Conservation (phyloP, 345 rosid species). For the Toxicodendron radicans region DNA sequence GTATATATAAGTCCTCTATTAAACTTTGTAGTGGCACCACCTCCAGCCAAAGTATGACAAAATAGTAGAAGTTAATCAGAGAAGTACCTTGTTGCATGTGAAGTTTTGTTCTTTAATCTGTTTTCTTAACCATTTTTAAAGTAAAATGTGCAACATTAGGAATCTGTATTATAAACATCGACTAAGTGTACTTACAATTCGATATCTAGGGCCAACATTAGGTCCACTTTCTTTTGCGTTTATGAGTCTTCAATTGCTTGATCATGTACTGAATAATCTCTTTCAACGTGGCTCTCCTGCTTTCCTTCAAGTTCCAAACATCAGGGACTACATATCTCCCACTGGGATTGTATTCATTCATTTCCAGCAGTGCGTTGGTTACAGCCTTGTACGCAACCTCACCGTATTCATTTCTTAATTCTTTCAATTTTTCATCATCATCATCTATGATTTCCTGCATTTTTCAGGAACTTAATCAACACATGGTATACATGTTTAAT, state of each 20-base stretch:
- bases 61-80: background rate
- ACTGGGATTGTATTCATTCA: constrained; percentile 34
- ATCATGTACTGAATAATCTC: constrained; percentile 25
- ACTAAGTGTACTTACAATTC: background rate
- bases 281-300: constrained; percentile 29
- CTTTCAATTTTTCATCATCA: constrained; percentile 22
- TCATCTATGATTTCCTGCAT: constrained; percentile 28
- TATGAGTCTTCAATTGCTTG: constrained; percentile 26
- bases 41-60: background rate
- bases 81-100: background rate
- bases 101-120: too few relatives aligned
- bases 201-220: background rate
- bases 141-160: background rate
- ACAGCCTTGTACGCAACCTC: constrained; percentile 28
- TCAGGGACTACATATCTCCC: constrained; percentile 27
- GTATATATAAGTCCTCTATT: background rate
- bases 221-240: constrained; percentile 15
- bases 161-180: background rate
- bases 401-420: constrained; percentile 23
- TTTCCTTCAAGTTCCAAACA: constrained; percentile 33
- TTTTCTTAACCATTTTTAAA: background rate
- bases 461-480: background rate
- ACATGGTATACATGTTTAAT: background rate
- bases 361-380: constrained; percentile 29
- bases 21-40: background rate